These are phyloP conservation scores for Chlorophyllum brunneum DNA, from an alignment of 768 basidiomycete genomes.

Conservation along the genomic window DNA sequence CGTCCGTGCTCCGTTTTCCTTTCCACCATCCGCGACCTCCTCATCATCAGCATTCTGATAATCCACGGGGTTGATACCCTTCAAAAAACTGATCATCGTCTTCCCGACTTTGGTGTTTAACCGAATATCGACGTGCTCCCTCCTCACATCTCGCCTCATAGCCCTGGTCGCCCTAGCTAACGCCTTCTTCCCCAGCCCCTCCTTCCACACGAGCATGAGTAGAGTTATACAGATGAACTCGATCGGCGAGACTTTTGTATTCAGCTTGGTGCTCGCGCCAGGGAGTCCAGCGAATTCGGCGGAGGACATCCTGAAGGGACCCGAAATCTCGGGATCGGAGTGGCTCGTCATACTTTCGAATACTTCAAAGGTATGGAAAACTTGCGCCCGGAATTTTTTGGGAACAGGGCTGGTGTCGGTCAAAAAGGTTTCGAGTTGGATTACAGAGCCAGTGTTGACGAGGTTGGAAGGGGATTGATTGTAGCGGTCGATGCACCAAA, in stretches of 20 bases:
- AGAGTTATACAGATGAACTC: constrained; percentile 61
- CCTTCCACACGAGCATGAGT: constrained; percentile 49
- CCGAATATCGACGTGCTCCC: constrained; percentile 58
- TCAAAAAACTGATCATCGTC: constrained; percentile 52
- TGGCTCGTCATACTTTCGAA: constrained; percentile 44
- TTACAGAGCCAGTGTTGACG: constrained; percentile 25
- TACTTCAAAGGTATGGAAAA: constrained; percentile 41
- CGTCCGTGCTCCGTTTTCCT: constrained; percentile 12
- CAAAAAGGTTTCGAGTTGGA: constrained; percentile 51
- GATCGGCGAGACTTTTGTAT: constrained; percentile 57
- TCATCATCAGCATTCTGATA: background rate
- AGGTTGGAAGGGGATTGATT: constrained; percentile 7
- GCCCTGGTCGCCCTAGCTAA: constrained; percentile 40
- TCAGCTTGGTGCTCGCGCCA: constrained; percentile 33
- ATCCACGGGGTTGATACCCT: constrained; percentile 18
- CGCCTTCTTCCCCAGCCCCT: constrained; percentile 30
- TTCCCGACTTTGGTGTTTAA: constrained; percentile 56
- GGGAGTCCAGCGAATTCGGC: constrained; percentile 20
- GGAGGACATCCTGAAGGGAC: background rate
- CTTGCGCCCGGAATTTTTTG: constrained; percentile 24
- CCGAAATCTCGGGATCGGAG: constrained; percentile 13
- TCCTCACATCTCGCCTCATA: constrained; percentile 56
- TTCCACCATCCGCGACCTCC: constrained; percentile 18
- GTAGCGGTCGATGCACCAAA: constrained; percentile 47
- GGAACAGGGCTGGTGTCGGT: constrained; percentile 27